A percentile compares a stretch with the other conserved stretches of the same genome.
Conservation (phyloP, 228 moss, liverwort and hornwort genomes). For the Sphagnum fallax region DNA sequence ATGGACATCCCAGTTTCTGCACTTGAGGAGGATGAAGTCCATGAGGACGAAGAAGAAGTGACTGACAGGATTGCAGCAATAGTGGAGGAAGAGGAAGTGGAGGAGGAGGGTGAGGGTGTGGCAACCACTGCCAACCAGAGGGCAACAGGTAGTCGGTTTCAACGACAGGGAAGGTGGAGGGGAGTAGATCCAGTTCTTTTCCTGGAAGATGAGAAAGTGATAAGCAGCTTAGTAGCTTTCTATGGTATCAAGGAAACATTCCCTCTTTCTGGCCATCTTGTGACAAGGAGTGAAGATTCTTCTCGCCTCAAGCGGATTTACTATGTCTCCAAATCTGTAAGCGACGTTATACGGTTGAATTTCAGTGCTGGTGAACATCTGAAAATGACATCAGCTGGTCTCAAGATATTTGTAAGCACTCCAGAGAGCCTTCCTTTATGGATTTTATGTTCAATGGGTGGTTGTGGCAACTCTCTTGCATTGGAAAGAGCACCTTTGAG, state of each 20-base stretch:
- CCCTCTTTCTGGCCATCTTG: conserved; percentile 71
- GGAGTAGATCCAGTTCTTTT: conserved; percentile 96
- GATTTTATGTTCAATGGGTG: not conserved
- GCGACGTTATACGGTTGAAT: conserved; percentile 60
- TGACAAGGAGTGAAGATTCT: conserved; percentile 85
- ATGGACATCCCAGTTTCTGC: not conserved
- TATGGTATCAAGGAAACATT: conserved; percentile 87
- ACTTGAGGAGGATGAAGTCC: conserved; percentile 7
- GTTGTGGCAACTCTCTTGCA: not conserved
- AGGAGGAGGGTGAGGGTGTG: conserved; percentile 5
- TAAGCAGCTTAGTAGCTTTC: conserved; percentile 64
- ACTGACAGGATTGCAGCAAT: conserved; percentile 5
- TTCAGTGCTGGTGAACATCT: conserved; percentile 67
- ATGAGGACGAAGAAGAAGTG: conserved; percentile 16
- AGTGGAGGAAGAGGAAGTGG: conserved; percentile 20
- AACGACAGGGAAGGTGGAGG: conserved; percentile 95
- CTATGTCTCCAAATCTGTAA: conserved; percentile 71
- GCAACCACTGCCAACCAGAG: conserved; percentile 12
- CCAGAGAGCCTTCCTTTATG: not conserved
- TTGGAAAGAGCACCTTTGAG: not conserved
- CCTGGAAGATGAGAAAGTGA: conserved; percentile 72
- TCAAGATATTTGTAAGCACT: conserved; percentile 88
- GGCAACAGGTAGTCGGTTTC: conserved; percentile 48
- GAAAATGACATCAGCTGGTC: conserved; percentile 94
- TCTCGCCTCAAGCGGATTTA: conserved; percentile 91